Conservation (phyloP, 805 yeast genomes). For the Cyberlindnera xishuangbannaensis region DNA sequence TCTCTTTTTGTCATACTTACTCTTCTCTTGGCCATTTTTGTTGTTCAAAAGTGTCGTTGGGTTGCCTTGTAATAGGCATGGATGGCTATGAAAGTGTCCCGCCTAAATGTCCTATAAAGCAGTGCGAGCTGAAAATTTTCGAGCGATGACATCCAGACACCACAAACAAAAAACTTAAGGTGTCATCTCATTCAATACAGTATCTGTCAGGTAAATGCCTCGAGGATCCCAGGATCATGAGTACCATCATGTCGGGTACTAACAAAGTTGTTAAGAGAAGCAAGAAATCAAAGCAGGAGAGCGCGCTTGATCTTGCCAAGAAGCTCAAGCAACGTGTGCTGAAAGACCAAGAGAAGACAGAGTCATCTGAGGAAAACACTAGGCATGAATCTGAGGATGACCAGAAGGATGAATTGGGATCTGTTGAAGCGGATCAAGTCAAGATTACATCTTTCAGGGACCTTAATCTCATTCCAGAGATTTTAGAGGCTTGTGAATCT, state of each 20-base stretch:
- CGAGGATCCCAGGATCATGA: too few species aligned
- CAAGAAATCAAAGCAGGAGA: conserved; percentile 26
- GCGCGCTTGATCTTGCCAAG: conserved; percentile 48
- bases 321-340: conserved; percentile 43
- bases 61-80: too few species aligned
- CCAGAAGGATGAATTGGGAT: conserved; percentile 6
- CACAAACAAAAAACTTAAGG: conserved; percentile 7
- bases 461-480: conserved; percentile 66
- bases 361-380: conserved; percentile 2
- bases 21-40: conserved; percentile 49
- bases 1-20: conserved; percentile 25
- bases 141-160: conserved; percentile 26
- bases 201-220: neutral
- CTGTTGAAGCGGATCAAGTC: conserved; percentile 17
- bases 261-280: conserved; percentile 17
- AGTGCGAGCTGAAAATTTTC: conserved; percentile 9
- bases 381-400: conserved; percentile 1
- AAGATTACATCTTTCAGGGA: conserved; percentile 42
- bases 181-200: neutral
- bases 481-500: conserved; percentile 70
- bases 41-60: neutral
- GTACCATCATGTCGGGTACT: neutral
- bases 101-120: neutral
- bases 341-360: conserved; percentile 14
- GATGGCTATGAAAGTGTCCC: too few species aligned